Conservation (phyloP, 805 yeast genomes). For the Clavispora phyllophila region DNA sequence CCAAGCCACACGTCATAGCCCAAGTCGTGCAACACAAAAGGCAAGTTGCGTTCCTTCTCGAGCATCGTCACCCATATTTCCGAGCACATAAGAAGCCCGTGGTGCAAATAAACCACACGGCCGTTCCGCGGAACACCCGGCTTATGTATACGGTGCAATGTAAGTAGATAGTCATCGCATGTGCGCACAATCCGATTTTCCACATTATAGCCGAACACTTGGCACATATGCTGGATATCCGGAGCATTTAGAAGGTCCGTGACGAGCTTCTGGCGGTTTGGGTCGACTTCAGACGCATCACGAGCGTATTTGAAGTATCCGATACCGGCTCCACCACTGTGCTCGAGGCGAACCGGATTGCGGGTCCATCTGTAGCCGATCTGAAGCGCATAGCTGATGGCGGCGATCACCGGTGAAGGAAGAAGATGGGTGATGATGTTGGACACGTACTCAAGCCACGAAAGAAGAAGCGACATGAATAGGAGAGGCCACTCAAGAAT, state of each 20-base stretch:
- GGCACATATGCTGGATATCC: slow-evolving; percentile 62
- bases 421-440: slow-evolving; percentile 41
- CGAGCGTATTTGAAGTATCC: slow-evolving; percentile 20
- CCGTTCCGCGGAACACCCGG: slow-evolving; percentile 18
- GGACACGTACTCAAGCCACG: slow-evolving; percentile 46
- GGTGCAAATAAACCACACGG: slow-evolving; percentile 77
- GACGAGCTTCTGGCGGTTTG: slow-evolving; percentile 26
- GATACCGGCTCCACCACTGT: slow-evolving; percentile 6
- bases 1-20: slow-evolving; percentile 97
- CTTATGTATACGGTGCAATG: slow-evolving; percentile 62
- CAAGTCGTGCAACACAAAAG: slow-evolving; percentile 67
- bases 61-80: slow-evolving; percentile 64
- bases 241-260: slow-evolving; percentile 41
- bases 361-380: slow-evolving; percentile 23
- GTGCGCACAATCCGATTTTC: slow-evolving; percentile 79
- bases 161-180: slow-evolving; percentile 68
- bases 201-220: slow-evolving; percentile 59
- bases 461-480: slow-evolving; percentile 37
- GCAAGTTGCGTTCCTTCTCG: slow-evolving; percentile 44
- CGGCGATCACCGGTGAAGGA: slow-evolving; percentile 38
- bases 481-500: slow-evolving; percentile 48
- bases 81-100: slow-evolving; percentile 84
- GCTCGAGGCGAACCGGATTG: slow-evolving; percentile 19
- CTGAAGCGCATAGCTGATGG: slow-evolving; percentile 27
- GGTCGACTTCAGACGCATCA: slow-evolving; percentile 12